Evolutionary conservation across 1,284 basidiomycete genomes (phyloP).

Genomic region (Marasmius sp.): DNA sequence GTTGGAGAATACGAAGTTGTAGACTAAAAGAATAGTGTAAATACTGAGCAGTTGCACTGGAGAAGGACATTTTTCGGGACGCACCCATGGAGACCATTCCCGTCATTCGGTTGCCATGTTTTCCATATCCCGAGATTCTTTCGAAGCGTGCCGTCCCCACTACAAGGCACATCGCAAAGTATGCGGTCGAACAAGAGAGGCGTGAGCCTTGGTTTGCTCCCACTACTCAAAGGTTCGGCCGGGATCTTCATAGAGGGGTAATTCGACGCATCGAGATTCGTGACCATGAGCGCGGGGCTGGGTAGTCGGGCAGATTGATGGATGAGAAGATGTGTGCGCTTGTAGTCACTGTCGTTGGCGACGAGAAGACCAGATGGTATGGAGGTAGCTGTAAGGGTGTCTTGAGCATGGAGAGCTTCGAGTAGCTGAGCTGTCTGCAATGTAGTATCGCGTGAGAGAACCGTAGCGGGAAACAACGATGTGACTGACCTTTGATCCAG

Average conservation of each 20-base stretch:
- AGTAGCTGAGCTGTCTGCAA: slow-evolving; percentile 84
- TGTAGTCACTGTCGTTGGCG: slow-evolving; percentile 92
- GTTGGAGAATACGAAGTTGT: slow-evolving; percentile 89
- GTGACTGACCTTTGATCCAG: slow-evolving; percentile 82
- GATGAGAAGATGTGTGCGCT: slow-evolving; percentile 94
- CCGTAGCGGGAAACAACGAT: not conserved
- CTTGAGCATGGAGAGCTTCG: slow-evolving; percentile 80
- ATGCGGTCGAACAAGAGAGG: slow-evolving; percentile 89
- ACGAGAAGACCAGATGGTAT: slow-evolving; percentile 79
- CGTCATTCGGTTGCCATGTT: slow-evolving; percentile 87
- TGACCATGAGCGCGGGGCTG: slow-evolving; percentile 90
- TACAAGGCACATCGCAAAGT: slow-evolving; percentile 96
- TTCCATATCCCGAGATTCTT: slow-evolving; percentile 98
- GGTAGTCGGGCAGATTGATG: slow-evolving; percentile 97
- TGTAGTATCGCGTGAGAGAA: not conserved
- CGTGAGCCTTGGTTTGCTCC: slow-evolving; percentile 23
- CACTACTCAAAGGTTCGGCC: slow-evolving; percentile 16
- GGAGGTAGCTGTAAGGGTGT: slow-evolving; percentile 58
- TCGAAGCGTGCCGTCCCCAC: slow-evolving; percentile 93
- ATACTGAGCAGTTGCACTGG: slow-evolving; percentile 3
- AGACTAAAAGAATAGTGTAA: slow-evolving; percentile 46
- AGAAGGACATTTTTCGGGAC: slow-evolving; percentile 24
- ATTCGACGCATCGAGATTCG: slow-evolving; percentile 92
- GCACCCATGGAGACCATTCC: slow-evolving; percentile 87
- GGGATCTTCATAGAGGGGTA: slow-evolving; percentile 76